Base-by-base conservation (phyloP, 2,329 filamentous ascomycete genomes). In the Orbilia brochopaga region DNA sequence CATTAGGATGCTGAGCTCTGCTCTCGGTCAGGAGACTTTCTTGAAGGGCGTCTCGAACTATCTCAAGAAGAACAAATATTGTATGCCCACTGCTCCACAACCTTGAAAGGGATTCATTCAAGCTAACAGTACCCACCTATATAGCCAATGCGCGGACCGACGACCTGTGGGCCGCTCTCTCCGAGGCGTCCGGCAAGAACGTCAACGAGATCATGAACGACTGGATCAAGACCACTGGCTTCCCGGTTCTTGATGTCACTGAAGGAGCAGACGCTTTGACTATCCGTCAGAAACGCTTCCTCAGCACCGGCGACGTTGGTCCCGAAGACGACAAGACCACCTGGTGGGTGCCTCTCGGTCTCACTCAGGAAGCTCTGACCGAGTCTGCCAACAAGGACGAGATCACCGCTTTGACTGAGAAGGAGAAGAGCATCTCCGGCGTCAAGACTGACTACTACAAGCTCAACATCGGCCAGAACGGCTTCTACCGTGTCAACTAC, bases 221-320 rank as follows among this genome's bases (percentile, higher is more conserved):
- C 17, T 99, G 94, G 94, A 96, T 97, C 78, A 87, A 89, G 76
- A 94, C 93, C 81, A 95, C 97, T 75, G 94, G 94, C 1, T 96
- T 96, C 80, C 94, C 94, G 0, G 88, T 97, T 13, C 81, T 99
- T 19, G 95, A 90, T 1, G 86, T 97, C 15, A 85, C 88, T 21
- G 94, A 97, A 80, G 87, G 93, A 79, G 86, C 88, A 65, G 89
- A 90, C 15, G 88, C 93, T 79, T 89, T 97, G 76, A 87, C 86
- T 48, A 82, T 97, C 72, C 88, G 88, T 78, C 94, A 99, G 80
- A 89, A 87, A 57, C 89, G 94, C 66, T 99, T 97, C 85, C 83
- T 99, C 21, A 91, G 90, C 19, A 92, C 91, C 2, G 94, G 94
- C 8, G 93, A 97, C 78, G 90, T 92, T 63, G 91, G 92, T 81